Evolutionary conservation across 2,329 filamentous ascomycete species (phyloP), one percentile per base, ranked within the genome.

Genomic region (Pezicula radicicola): DNA sequence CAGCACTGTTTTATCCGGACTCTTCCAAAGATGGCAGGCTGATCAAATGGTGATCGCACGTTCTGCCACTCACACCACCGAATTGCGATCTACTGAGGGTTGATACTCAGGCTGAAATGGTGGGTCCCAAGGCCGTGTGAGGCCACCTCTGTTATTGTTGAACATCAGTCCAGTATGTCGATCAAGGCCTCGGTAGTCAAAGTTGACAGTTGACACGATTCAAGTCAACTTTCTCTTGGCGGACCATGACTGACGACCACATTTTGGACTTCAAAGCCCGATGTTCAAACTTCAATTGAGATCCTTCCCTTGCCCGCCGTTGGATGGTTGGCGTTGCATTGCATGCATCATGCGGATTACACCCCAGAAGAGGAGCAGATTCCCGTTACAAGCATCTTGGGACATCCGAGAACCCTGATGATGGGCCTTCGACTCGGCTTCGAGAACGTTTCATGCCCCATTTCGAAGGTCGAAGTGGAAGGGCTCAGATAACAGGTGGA

Each of bases 361-460:
- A 13, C 4, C 16, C 39, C 21, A 18, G 21, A 42, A 19, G 18
- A 42, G 39, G 39, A 25, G 9, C 18, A 25, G 18, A 16, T 10
- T 10, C 16, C 15, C 39, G 39, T 19, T 19, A 19, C 18, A 42
- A 42, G 39, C 39, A 16, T 42, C 18, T 16, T 25, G 39, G 6
- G 27, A 46, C 53, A 52, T 53, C 58, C 52, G 33, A 45, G 46
- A 53, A 55, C 56, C 58, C 52, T 59, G 60, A 51, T 55, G 55
- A 60, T 53, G 57, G 61, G 49, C 48, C 62, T 64, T 64, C 28
- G 28, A 30, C 28, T 30, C 28, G 28, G 28, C 28, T 30, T 30
- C 62, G 53, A 55, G 62, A 64, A 64, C 47, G 62, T 64, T 64
- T 64, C 61, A 61, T 41, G 46, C 51, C 53, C 45, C 53, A 28